Percentiles rank a stretch among this genome's conserved stretches.
phyloP scores from a whole-genome alignment of 805 yeast genomes.

The Wickerhamomyces bovis region DNA sequence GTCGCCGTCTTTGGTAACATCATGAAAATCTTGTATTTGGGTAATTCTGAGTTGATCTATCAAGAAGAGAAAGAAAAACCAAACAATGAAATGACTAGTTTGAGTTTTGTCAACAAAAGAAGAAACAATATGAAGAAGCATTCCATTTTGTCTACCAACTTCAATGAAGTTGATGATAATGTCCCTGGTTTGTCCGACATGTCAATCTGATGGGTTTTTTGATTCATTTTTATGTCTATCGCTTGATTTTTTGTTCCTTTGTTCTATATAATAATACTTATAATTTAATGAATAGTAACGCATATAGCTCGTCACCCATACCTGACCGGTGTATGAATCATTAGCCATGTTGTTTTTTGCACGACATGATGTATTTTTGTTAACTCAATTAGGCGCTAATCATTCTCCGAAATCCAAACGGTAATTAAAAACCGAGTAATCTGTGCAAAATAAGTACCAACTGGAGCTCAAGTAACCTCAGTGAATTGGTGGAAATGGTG shows the following conservation, averaged over 20 bases:
- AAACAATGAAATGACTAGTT: slow-evolving; percentile 38
- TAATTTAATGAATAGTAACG: neutral
- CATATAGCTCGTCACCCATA: neutral
- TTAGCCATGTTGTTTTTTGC: neutral
- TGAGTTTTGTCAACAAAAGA: slow-evolving; percentile 46
- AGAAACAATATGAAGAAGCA: slow-evolving; percentile 23
- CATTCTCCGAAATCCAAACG: too few relatives aligned
- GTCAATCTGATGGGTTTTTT: slow-evolving; percentile 4
- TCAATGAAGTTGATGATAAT: slow-evolving; percentile 16
- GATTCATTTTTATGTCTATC: neutral
- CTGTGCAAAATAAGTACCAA: too few relatives aligned
- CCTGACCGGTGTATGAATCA: neutral
- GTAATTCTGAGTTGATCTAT: slow-evolving; percentile 66
- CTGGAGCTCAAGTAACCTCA: too few relatives aligned
- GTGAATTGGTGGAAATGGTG: too few relatives aligned
- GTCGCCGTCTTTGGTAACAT: slow-evolving; percentile 70
- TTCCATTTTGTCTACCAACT: slow-evolving; percentile 12
- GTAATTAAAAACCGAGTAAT: too few relatives aligned
- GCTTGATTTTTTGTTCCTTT: neutral
- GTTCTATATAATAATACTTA: neutral
- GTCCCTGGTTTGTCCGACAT: slow-evolving; percentile 21
- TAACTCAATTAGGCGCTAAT: too few relatives aligned
- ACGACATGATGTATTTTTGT: neutral
- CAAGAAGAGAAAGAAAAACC: slow-evolving; percentile 42
- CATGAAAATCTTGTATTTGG: slow-evolving; percentile 67